Evolutionary conservation across 2,329 filamentous ascomycete species (phyloP).

Genomic region (Fusarium floridanum): DNA sequence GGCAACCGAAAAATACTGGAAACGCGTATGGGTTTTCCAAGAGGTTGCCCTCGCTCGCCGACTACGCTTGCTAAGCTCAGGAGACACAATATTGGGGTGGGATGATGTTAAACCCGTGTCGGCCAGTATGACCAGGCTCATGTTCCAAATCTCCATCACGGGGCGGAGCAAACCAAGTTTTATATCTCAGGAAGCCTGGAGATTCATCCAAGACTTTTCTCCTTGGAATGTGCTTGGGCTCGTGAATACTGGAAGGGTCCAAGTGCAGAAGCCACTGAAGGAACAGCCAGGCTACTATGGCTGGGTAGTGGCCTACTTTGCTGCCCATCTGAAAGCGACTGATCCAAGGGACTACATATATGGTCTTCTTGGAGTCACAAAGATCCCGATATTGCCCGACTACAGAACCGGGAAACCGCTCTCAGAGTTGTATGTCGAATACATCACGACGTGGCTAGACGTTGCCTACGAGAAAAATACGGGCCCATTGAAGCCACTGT

Average conservation of each 20-base stretch:
- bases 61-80: not conserved
- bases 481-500: not conserved
- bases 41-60: not conserved
- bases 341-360: not conserved
- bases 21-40: not conserved
- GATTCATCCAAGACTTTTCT: not conserved
- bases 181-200: not conserved
- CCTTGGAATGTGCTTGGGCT: not conserved
- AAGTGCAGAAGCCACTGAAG: not conserved
- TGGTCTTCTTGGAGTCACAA: not conserved
- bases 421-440: not conserved
- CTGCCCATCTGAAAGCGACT: not conserved
- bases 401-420: not conserved
- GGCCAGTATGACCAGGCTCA: fast-evolving
- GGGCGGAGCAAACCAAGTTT: not conserved
- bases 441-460: not conserved
- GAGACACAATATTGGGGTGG: not conserved
- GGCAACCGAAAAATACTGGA: not conserved
- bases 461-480: not conserved
- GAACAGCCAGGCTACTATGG: no score
- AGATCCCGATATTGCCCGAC: not conserved
- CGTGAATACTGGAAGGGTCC: not conserved
- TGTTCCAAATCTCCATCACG: not conserved
- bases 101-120: not conserved
- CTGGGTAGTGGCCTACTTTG: no score